A percentile compares a stretch with the other conserved stretches of the same genome.
These are phyloP conservation scores for Coniferiporia sulphurascens DNA, from an alignment of 1,284 basidiomycete genomes.

Conservation along the genomic window DNA sequence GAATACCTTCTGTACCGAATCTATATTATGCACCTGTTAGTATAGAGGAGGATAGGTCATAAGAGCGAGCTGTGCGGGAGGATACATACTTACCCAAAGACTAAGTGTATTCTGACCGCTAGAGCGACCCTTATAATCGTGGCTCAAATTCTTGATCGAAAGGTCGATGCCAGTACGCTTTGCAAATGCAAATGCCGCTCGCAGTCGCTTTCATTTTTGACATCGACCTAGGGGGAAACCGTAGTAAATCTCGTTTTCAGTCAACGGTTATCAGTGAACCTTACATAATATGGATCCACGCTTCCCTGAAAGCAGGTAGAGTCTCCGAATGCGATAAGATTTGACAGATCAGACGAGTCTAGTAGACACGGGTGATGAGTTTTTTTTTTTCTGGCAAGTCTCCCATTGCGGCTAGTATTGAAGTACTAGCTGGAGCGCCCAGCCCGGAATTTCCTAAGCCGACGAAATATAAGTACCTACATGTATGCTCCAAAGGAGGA, in stretches of 20 bases:
- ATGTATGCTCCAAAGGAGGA: conserved; percentile 28
- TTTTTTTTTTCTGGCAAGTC: conserved; percentile 17
- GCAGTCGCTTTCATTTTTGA: conserved; percentile 28
- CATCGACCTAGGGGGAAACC: conserved; percentile 28
- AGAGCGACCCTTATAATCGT: conserved; percentile 38
- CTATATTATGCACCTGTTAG: conserved; percentile 26
- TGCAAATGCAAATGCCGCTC: conserved; percentile 32
- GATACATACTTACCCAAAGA: conserved; percentile 36
- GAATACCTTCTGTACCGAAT: conserved; percentile 27
- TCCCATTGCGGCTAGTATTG: conserved; percentile 29
- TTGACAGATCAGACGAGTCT: conserved; percentile 20
- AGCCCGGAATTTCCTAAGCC: background rate
- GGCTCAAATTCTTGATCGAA: conserved; percentile 38
- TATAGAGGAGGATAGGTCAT: too few relatives aligned
- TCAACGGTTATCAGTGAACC: conserved; percentile 1
- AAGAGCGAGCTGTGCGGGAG: too few relatives aligned
- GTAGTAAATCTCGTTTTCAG: background rate
- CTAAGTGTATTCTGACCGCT: conserved; percentile 29
- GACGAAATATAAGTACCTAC: conserved; percentile 23
- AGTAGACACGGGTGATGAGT: conserved; percentile 4
- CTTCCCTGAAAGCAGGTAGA: conserved; percentile 28
- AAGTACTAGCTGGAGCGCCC: conserved; percentile 1
- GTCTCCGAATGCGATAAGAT: conserved; percentile 25
- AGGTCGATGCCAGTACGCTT: conserved; percentile 30
- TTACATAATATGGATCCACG: conserved; percentile 29